Conservation (phyloP, 805 yeast species). For the Suhomyces kilbournensis region DNA sequence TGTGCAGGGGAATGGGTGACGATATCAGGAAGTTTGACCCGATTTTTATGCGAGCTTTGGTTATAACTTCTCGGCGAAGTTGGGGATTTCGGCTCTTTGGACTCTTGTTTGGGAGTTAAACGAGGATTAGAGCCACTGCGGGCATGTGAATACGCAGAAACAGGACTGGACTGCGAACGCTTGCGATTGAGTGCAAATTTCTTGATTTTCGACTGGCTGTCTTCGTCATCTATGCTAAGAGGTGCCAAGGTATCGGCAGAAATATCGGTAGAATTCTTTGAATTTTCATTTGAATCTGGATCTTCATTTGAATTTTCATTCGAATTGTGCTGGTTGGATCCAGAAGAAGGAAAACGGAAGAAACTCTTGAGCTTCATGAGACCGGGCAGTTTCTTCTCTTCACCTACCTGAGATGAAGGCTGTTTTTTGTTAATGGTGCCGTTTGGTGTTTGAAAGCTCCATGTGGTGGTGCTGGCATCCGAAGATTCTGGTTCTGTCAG, state of each 20-base stretch:
- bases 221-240: background rate
- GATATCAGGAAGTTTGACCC: conserved; percentile 12
- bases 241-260: background rate
- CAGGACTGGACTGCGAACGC: conserved; percentile 10
- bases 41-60: conserved; percentile 8
- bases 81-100: background rate
- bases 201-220: background rate
- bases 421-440: background rate
- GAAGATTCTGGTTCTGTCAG: background rate
- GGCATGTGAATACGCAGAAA: background rate
- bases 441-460: background rate
- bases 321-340: background rate
- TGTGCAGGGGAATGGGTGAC: conserved; percentile 5
- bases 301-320: background rate
- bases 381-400: conserved; percentile 18
- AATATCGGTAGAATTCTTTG: background rate
- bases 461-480: background rate
- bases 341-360: conserved; percentile 18
- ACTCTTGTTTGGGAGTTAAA: background rate
- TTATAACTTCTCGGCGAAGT: background rate
- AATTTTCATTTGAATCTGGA: background rate
- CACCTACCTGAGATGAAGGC: conserved; percentile 1
- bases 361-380: conserved; percentile 27
- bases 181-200: conserved; percentile 8
- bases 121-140: conserved; percentile 1